Conservation (phyloP, 805 yeast species). For the Saccharomycopsis capsularis region DNA sequence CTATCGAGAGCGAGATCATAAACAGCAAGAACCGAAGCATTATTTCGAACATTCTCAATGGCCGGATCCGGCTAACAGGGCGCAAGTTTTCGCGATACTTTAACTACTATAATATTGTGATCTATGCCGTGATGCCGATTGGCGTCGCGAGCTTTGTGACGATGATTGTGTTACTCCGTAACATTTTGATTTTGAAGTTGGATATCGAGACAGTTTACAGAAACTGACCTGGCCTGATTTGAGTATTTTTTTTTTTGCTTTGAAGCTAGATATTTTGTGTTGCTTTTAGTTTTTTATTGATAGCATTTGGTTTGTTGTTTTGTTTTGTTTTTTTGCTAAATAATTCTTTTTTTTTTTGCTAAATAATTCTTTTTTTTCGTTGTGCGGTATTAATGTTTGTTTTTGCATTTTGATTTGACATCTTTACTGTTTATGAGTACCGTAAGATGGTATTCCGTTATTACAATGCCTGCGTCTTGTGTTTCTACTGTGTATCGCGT, state of each 20-base stretch:
- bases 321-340: too few species aligned
- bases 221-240: not conserved
- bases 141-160: constrained; percentile 92
- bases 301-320: too few species aligned
- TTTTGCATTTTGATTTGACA: too few species aligned
- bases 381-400: too few species aligned
- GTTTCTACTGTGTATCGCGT: too few species aligned
- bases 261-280: too few species aligned
- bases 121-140: constrained; percentile 96
- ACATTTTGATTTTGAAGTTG: constrained; percentile 64
- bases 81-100: constrained; percentile 51
- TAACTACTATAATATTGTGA: constrained; percentile 82
- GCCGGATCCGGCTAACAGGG: constrained; percentile 2
- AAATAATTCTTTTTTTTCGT: too few species aligned
- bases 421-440: too few species aligned
- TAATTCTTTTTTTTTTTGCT: not conserved
- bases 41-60: constrained; percentile 14
- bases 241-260: too few species aligned
- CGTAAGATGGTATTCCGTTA: too few species aligned
- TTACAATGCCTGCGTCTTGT: too few species aligned
- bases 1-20: constrained; percentile 5
- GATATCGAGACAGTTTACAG: constrained; percentile 36
- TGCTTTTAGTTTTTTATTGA: too few species aligned
- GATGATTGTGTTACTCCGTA: constrained; percentile 75
- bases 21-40: not conserved